These are phyloP conservation scores for Phytophthora quininea DNA, from an alignment of 352 stramenopile species.

Conservation along the genomic window DNA sequence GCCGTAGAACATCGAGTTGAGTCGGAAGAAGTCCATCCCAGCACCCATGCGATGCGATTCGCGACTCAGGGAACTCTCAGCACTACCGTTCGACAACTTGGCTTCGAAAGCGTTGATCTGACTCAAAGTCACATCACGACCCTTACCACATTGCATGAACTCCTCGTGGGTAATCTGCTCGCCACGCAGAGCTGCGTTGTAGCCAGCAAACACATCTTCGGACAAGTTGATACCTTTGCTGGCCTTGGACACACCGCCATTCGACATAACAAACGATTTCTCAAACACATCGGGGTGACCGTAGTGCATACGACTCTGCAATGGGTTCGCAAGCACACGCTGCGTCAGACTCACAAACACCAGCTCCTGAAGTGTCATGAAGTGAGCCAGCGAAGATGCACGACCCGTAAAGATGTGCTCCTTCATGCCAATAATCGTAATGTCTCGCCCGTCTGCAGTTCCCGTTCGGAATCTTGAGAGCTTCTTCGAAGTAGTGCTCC, in stretches of 20 bases:
- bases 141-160: slow-evolving; percentile 90
- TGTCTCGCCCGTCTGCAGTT: slow-evolving; percentile 64
- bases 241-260: slow-evolving; percentile 86
- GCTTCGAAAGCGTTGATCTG: slow-evolving; percentile 90
- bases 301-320: slow-evolving; percentile 88
- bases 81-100: slow-evolving; percentile 84
- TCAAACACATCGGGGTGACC: slow-evolving; percentile 90
- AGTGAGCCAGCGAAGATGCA: slow-evolving; percentile 82
- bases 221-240: slow-evolving; percentile 91
- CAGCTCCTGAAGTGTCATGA: slow-evolving; percentile 89
- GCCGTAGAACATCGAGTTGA: slow-evolving; percentile 91
- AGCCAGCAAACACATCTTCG: slow-evolving; percentile 90
- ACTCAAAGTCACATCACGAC: slow-evolving; percentile 86
- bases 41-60: slow-evolving; percentile 84
- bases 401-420: slow-evolving; percentile 90
- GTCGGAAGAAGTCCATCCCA: slow-evolving; percentile 88
- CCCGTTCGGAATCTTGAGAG: slow-evolving; percentile 89
- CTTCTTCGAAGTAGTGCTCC: slow-evolving; percentile 90
- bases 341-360: slow-evolving; percentile 90
- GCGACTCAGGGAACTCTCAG: slow-evolving; percentile 80
- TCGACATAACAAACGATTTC: slow-evolving; percentile 87
- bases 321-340: slow-evolving; percentile 75
- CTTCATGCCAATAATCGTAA: slow-evolving; percentile 90
- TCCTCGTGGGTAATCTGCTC: slow-evolving; percentile 83
- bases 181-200: slow-evolving; percentile 81